Evolutionary conservation across 2,329 filamentous ascomycete species (phyloP).

Genomic region (Sporothrix phasma): DNA sequence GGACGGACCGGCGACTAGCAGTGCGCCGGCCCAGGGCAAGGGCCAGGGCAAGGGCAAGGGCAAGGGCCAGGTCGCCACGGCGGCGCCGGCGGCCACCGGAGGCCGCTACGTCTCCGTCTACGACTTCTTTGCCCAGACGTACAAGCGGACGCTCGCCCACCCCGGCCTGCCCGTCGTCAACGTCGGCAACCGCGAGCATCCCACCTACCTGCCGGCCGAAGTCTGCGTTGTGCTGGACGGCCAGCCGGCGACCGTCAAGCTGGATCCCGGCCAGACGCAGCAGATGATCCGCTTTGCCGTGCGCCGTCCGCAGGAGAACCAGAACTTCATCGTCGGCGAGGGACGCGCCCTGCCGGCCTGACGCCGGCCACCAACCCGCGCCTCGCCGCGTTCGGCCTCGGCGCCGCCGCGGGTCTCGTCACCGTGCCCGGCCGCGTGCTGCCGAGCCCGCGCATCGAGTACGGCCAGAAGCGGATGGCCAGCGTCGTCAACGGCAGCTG

Average conservation of each 20-base stretch:
- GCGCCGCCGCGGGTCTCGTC: constrained; percentile 37
- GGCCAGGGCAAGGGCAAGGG: not conserved
- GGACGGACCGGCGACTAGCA: constrained; percentile 19
- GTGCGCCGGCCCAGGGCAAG: not conserved
- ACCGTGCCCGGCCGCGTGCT: constrained; percentile 56
- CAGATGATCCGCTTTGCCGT: constrained; percentile 54
- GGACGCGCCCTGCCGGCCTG: constrained; percentile 42
- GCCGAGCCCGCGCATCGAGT: constrained; percentile 32
- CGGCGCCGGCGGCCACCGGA: constrained; percentile 19
- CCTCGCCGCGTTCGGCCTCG: constrained; percentile 40
- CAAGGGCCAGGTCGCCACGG: not conserved
- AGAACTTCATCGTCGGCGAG: constrained; percentile 39
- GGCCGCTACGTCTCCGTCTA: constrained; percentile 41
- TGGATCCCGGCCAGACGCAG: constrained; percentile 43
- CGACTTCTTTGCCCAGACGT: constrained; percentile 36
- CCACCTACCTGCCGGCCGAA: constrained; percentile 49
- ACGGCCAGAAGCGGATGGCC: constrained; percentile 29
- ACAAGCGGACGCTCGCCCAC: constrained; percentile 29
- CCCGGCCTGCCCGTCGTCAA: constrained; percentile 45
- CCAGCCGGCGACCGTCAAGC: constrained; percentile 41
- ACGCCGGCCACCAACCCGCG: constrained; percentile 27
- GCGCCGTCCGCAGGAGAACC: constrained; percentile 45
- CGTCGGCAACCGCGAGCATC: constrained; percentile 42
- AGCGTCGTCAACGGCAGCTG: constrained; percentile 37
- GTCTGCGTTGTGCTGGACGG: constrained; percentile 46